A percentile compares a stretch with the other conserved stretches of the same genome.
phyloP scores from a whole-genome alignment of 805 yeast genomes.

The Wickerhamiella vanderwaltii region DNA sequence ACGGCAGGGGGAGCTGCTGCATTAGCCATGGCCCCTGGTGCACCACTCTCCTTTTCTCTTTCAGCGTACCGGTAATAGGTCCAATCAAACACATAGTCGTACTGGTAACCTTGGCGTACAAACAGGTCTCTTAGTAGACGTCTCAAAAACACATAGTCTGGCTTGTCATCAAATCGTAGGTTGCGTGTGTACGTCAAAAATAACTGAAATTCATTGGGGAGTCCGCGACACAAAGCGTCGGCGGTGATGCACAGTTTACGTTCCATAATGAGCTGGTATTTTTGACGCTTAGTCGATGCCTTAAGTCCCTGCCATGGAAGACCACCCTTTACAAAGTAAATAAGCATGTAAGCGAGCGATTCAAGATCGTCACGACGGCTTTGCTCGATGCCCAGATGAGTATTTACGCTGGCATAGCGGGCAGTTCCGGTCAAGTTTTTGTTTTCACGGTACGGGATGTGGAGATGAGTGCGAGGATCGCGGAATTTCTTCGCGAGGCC shows the following conservation, averaged over 20 bases:
- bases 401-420: slow-evolving; percentile 86
- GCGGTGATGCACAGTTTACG: slow-evolving; percentile 85
- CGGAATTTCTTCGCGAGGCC: slow-evolving; percentile 90
- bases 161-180: slow-evolving; percentile 88
- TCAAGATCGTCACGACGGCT: slow-evolving; percentile 94
- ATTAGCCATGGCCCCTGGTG: too few relatives aligned
- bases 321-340: slow-evolving; percentile 89
- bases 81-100: slow-evolving; percentile 96
- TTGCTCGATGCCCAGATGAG: slow-evolving; percentile 95
- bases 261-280: slow-evolving; percentile 92
- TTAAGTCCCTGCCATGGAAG: slow-evolving; percentile 98
- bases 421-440: slow-evolving; percentile 97
- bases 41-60: slow-evolving; percentile 10
- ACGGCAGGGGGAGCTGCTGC: neutral
- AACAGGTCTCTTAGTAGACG: slow-evolving; percentile 82
- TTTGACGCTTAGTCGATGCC: slow-evolving; percentile 93
- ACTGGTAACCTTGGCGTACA: slow-evolving; percentile 74
- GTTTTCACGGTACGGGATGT: slow-evolving; percentile 92
- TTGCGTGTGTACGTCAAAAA: slow-evolving; percentile 83
- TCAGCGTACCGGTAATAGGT: slow-evolving; percentile 48
- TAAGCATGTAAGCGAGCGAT: slow-evolving; percentile 84
- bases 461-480: slow-evolving; percentile 87
- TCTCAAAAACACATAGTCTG: slow-evolving; percentile 83
- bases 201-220: slow-evolving; percentile 80
- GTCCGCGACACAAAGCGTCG: slow-evolving; percentile 75